Conservation (phyloP, 441 rosid genomes). For the Gossypium aridum region DNA sequence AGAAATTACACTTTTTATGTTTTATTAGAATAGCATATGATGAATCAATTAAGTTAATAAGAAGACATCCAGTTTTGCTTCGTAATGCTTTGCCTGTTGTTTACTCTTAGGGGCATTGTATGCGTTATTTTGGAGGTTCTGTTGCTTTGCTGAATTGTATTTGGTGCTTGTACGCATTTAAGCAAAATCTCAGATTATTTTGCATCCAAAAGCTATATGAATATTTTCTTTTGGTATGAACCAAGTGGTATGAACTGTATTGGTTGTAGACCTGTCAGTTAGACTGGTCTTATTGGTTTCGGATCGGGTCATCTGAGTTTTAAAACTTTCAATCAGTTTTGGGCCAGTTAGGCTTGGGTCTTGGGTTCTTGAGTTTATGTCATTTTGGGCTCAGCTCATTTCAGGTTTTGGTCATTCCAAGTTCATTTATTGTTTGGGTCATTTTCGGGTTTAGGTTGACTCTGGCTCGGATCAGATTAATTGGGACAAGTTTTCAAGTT, state of each 20-base stretch:
- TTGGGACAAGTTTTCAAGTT: too few species aligned
- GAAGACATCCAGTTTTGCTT: background rate
- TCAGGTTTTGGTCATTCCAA: too few species aligned
- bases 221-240: background rate
- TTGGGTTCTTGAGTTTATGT: too few species aligned
- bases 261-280: too few species aligned
- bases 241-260: background rate
- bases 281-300: too few species aligned
- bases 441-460: too few species aligned
- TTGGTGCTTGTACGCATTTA: background rate
- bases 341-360: too few species aligned
- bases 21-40: background rate
- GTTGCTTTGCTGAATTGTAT: background rate
- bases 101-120: background rate
- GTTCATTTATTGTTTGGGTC: too few species aligned
- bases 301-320: too few species aligned
- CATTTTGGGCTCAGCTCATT: too few species aligned
- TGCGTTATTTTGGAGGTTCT: background rate
- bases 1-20: background rate
- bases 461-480: too few species aligned
- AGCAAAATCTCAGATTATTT: background rate
- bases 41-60: background rate
- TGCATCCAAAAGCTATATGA: background rate
- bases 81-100: background rate
- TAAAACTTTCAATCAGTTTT: too few species aligned